A percentile compares a stretch with the other conserved stretches of the same genome.
Conservation (phyloP, 805 yeast genomes). For the Teunomyces aglyptinius region DNA sequence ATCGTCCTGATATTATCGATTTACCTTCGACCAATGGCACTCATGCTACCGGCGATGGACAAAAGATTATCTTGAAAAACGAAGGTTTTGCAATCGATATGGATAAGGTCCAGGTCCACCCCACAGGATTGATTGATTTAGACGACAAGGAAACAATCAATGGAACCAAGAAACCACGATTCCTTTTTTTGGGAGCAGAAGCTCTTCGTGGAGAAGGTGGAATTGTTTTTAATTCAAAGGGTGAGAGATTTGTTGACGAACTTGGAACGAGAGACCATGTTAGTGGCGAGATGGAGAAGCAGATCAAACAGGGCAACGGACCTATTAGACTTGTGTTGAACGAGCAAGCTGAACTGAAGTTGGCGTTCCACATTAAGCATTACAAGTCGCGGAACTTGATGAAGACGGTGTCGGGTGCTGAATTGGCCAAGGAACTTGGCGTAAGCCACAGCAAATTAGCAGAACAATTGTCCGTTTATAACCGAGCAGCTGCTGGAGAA, state of each 20-base stretch:
- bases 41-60: slow-evolving; percentile 65
- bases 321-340: slow-evolving; percentile 53
- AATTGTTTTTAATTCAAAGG: slow-evolving; percentile 48
- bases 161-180: slow-evolving; percentile 44
- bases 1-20: slow-evolving; percentile 55
- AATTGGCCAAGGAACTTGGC: slow-evolving; percentile 43
- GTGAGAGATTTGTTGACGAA: slow-evolving; percentile 60
- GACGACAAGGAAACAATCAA: slow-evolving; percentile 43
- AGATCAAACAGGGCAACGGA: slow-evolving; percentile 34
- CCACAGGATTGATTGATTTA: slow-evolving; percentile 59
- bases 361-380: slow-evolving; percentile 54
- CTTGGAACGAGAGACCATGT: slow-evolving; percentile 61
- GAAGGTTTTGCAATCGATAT: slow-evolving; percentile 58
- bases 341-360: slow-evolving; percentile 42
- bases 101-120: slow-evolving; percentile 68
- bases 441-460: slow-evolving; percentile 26
- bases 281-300: slow-evolving; percentile 54
- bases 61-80: slow-evolving; percentile 49
- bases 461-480: slow-evolving; percentile 39
- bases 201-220: slow-evolving; percentile 69
- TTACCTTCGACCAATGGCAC: slow-evolving; percentile 61
- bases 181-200: slow-evolving; percentile 62
- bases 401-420: slow-evolving; percentile 44
- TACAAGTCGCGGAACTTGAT: slow-evolving; percentile 55
- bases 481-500: slow-evolving; percentile 41